These are phyloP conservation scores for Boletus sp. DNA, from an alignment of 768 basidiomycete species.

Conservation along the genomic window DNA sequence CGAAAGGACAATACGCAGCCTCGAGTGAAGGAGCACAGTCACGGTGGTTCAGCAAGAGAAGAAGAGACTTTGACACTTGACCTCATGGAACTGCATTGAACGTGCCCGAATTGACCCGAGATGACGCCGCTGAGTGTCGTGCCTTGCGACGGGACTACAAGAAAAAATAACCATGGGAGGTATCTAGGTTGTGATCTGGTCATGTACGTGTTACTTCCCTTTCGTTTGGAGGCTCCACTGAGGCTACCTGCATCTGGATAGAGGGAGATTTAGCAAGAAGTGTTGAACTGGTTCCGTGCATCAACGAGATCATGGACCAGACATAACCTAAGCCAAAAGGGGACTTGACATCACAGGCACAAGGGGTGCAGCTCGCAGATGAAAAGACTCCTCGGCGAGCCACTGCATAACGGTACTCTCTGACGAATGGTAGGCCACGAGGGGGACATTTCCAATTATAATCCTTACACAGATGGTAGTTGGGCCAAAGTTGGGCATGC, in stretches of 20 bases:
- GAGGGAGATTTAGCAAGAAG: background rate
- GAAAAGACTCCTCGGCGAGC: background rate
- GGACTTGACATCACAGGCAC: constrained; percentile 9
- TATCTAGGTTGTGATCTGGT: background rate
- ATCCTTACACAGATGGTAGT: background rate
- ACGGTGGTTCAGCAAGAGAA: background rate
- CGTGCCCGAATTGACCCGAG: background rate
- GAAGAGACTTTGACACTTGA: background rate
- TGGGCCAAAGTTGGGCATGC: no score
- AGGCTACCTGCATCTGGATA: background rate
- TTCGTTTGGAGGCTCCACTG: background rate
- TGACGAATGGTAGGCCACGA: background rate
- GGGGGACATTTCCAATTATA: background rate
- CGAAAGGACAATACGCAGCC: background rate
- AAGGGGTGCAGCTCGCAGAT: background rate
- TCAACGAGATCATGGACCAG: background rate
- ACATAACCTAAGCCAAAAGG: constrained; percentile 1
- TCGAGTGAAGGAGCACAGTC: background rate
- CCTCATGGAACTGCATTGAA: background rate
- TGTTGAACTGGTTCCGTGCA: background rate
- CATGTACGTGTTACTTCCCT: background rate
- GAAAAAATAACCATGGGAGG: background rate
- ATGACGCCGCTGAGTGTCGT: background rate
- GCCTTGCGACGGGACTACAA: constrained; percentile 9
- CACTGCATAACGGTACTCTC: background rate